phyloP scores from a whole-genome alignment of 148 eudicot genomes.

The Chenopodium berlandieri region DNA sequence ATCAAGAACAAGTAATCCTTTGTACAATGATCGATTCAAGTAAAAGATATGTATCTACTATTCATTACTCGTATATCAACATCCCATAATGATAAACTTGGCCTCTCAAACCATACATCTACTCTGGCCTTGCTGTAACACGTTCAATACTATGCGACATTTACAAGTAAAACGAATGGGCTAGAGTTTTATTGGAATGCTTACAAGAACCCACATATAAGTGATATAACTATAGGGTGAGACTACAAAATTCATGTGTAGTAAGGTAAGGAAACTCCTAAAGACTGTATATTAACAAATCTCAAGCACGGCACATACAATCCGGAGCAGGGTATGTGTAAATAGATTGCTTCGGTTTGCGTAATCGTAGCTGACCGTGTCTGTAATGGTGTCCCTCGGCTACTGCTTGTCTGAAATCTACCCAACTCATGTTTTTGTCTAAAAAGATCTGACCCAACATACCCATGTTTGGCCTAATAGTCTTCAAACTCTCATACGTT shows the following conservation, averaged over 20 bases:
- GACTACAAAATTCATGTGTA: conserved; percentile 16
- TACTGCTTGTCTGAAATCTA: conserved; percentile 69
- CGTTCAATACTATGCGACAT: conserved; percentile 12
- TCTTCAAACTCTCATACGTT: conserved; percentile 69
- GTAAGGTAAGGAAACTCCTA: conserved; percentile 4
- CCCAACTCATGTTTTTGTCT: conserved; percentile 88
- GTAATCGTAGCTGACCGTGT: conserved; percentile 72
- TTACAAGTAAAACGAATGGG: conserved; percentile 35
- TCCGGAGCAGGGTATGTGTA: conserved; percentile 98
- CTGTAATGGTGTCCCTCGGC: conserved; percentile 78
- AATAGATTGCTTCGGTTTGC: conserved; percentile 69
- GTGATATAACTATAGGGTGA: background rate
- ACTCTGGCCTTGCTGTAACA: background rate
- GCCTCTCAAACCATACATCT: conserved; percentile 16
- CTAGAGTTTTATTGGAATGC: conserved; percentile 22
- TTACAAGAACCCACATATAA: conserved; percentile 24
- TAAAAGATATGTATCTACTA: conserved; percentile 1
- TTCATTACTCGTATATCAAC: conserved; percentile 2
- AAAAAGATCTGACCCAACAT: conserved; percentile 77
- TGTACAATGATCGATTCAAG: background rate
- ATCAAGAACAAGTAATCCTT: background rate
- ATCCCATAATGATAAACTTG: conserved; percentile 1
- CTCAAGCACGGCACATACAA: conserved; percentile 81
- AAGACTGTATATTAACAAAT: conserved; percentile 11
- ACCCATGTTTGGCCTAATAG: conserved; percentile 88